Conservation (phyloP, 2,329 filamentous ascomycete species). For the Lojkania enalia region DNA sequence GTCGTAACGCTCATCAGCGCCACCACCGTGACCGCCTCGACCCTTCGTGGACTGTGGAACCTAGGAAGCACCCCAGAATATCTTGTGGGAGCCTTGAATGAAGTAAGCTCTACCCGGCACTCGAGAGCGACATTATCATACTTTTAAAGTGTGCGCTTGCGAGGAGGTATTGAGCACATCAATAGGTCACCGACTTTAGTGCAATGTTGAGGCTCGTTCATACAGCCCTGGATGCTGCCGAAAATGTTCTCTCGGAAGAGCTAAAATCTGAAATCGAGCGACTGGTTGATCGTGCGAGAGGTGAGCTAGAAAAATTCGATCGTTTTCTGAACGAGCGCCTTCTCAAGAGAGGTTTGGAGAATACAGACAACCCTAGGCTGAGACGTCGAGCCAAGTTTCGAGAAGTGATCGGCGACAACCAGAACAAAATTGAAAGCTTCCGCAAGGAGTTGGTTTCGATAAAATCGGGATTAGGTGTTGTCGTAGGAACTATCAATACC, state of each 20-base stretch:
- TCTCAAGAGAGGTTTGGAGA: neutral
- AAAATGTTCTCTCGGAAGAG: neutral
- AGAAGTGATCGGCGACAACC: conserved; percentile 4
- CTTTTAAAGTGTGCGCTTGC: neutral
- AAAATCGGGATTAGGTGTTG: neutral
- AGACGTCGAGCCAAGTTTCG: neutral
- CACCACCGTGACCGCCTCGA: neutral
- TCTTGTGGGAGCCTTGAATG: neutral
- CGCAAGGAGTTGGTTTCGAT: conserved; percentile 1
- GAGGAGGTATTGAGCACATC: too few species aligned
- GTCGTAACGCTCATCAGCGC: conserved; percentile 6
- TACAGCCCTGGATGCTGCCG: neutral
- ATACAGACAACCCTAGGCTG: neutral
- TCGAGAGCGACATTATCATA: neutral
- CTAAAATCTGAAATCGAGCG: neutral
- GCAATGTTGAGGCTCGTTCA: conserved; percentile 2
- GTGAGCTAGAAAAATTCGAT: neutral
- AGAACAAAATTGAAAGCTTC: neutral
- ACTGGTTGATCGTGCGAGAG: conserved; percentile 1
- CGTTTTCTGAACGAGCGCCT: neutral
- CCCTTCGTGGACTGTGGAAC: neutral
- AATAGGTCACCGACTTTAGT: conserved; percentile 7
- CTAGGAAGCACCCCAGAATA: neutral
- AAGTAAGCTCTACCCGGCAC: neutral
- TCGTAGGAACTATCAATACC: neutral